These are phyloP conservation scores for Pachysandra terminalis DNA, from an alignment of 164 flowering plant species.

Conservation along the genomic window DNA sequence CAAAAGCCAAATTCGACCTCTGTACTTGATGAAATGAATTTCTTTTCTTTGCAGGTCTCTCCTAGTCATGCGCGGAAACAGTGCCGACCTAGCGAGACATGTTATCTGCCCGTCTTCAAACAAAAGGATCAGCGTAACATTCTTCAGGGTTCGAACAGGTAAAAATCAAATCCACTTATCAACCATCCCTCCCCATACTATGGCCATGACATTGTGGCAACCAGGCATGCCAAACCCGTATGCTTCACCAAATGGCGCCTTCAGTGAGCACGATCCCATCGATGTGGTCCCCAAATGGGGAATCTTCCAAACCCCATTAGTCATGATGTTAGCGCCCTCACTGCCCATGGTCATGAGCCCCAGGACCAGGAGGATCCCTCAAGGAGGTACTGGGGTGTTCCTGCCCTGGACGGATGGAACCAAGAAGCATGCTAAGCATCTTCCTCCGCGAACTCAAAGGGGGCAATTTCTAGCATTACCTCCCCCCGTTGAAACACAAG, in stretches of 20 bases:
- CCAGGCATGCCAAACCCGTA: slow-evolving; percentile 39
- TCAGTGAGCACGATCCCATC: too few relatives aligned
- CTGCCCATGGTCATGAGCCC: slow-evolving; percentile 55
- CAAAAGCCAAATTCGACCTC: too few relatives aligned
- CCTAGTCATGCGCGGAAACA: slow-evolving; percentile 85
- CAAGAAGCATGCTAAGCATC: slow-evolving; percentile 59
- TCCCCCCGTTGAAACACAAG: slow-evolving; percentile 34
- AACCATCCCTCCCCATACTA: slow-evolving; percentile 30
- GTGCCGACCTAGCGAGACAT: slow-evolving; percentile 83
- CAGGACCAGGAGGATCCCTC: slow-evolving; percentile 34
- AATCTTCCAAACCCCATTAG: slow-evolving; percentile 49
- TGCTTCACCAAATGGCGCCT: too few relatives aligned
- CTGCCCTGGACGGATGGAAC: slow-evolving; percentile 66
- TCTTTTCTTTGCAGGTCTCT: slow-evolving; percentile 60
- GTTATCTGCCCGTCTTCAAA: slow-evolving; percentile 76
- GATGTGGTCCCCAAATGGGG: slow-evolving; percentile 69
- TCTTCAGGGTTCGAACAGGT: slow-evolving; percentile 60
- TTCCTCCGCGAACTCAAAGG: slow-evolving; percentile 79
- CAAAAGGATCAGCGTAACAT: slow-evolving; percentile 74
- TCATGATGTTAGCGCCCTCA: slow-evolving; percentile 63
- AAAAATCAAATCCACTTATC: slow-evolving; percentile 33
- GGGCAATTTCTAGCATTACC: slow-evolving; percentile 53
- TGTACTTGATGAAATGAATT: slow-evolving; percentile 1
- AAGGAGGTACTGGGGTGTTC: slow-evolving; percentile 89
- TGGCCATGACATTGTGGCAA: slow-evolving; percentile 67